Conservation (phyloP, 768 basidiomycete species). For the Paxillus rubicundulus region DNA sequence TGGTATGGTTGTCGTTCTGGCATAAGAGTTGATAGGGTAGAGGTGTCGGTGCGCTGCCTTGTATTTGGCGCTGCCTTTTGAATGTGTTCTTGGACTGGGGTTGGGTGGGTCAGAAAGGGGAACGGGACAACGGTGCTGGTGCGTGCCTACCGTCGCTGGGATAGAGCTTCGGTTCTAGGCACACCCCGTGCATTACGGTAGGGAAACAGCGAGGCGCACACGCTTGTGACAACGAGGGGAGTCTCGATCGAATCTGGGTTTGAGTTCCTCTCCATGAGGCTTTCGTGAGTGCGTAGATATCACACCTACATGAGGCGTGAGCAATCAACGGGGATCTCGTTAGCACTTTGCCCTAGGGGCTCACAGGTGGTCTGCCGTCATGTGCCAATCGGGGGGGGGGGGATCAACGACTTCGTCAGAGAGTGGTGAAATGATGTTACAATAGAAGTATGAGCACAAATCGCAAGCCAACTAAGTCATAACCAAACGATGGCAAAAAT, state of each 20-base stretch:
- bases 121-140: background rate
- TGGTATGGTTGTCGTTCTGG: conserved; percentile 36
- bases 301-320: background rate
- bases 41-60: background rate
- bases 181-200: conserved; percentile 7
- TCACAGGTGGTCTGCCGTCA: background rate
- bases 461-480: too few species aligned
- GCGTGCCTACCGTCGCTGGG: background rate
- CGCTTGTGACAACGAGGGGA: conserved; percentile 1
- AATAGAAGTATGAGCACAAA: background rate
- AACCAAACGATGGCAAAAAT: background rate
- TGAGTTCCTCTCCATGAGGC: conserved; percentile 5
- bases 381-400: background rate
- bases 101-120: background rate
- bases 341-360: background rate
- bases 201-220: conserved; percentile 13
- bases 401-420: background rate
- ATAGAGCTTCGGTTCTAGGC: background rate
- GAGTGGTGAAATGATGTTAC: background rate
- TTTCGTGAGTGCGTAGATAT: background rate
- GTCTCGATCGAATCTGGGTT: conserved; percentile 8
- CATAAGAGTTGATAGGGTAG: conserved; percentile 13
- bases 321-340: background rate
- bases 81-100: background rate
- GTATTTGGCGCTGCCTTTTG: background rate